These are phyloP conservation scores for Nothophytophthora sp. DNA, from an alignment of 352 stramenopile species.

Conservation along the genomic window DNA sequence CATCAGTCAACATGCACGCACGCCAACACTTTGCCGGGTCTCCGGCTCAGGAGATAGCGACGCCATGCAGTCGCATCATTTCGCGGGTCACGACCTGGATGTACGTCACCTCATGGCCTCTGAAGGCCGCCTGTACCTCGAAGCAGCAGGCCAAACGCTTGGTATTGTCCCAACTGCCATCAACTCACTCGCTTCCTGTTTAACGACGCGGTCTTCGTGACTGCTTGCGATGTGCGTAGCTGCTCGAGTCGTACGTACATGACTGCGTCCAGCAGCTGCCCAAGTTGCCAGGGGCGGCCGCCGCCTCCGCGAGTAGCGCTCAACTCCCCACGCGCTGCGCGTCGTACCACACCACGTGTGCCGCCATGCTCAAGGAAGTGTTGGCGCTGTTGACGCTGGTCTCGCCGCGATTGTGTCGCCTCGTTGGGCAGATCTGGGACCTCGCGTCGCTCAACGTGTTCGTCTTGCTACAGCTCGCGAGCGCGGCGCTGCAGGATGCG, in stretches of 20 bases:
- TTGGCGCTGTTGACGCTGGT: conserved; percentile 42
- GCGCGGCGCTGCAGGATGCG: conserved; percentile 34
- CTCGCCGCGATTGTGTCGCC: conserved; percentile 46
- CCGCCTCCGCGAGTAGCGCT: conserved; percentile 6
- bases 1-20: too few species aligned
- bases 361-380: conserved; percentile 53
- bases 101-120: conserved; percentile 11
- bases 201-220: too few species aligned
- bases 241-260: conserved; percentile 61
- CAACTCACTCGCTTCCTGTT: neutral
- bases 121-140: neutral
- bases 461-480: conserved; percentile 53
- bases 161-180: too few species aligned
- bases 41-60: too few species aligned
- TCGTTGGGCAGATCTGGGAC: conserved; percentile 64
- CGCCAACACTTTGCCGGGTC: too few species aligned
- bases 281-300: conserved; percentile 23
- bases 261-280: conserved; percentile 54
- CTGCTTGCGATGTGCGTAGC: conserved; percentile 11
- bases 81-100: conserved; percentile 48
- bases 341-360: conserved; percentile 50
- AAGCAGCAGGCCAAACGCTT: too few species aligned
- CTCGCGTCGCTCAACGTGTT: conserved; percentile 68
- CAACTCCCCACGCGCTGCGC: conserved; percentile 46
- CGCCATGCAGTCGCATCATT: conserved; percentile 40